These are phyloP conservation scores for Alternaria novae-zelandiae DNA, from an alignment of 2,329 filamentous ascomycete species.

Conservation along the genomic window DNA sequence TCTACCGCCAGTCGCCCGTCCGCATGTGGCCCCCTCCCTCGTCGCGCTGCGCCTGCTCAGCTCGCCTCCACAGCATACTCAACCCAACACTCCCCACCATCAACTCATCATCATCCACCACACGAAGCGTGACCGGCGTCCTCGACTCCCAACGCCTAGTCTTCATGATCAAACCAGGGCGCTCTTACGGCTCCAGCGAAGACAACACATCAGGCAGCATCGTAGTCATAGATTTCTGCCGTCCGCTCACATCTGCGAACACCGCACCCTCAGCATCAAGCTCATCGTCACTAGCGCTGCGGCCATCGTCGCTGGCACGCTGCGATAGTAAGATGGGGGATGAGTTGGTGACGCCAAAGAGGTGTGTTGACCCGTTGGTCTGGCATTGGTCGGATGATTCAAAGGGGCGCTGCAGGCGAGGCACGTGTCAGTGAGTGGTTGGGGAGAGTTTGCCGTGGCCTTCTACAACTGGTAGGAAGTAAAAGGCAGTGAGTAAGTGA, in stretches of 20 bases:
- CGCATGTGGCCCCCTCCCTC: slow-evolving; percentile 45
- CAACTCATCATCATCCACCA: background rate
- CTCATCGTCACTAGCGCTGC: background rate
- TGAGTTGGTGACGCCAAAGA: background rate
- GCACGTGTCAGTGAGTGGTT: slow-evolving; percentile 12
- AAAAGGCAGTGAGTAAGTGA: too few species aligned
- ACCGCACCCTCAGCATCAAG: background rate
- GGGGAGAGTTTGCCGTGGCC: background rate
- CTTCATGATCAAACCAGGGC: slow-evolving; percentile 40
- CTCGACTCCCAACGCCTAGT: slow-evolving; percentile 44
- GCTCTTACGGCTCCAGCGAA: slow-evolving; percentile 26
- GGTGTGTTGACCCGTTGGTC: background rate
- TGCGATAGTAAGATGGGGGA: slow-evolving; percentile 11
- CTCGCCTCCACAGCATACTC: slow-evolving; percentile 40
- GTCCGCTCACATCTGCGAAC: background rate
- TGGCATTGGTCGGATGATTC: slow-evolving; percentile 19
- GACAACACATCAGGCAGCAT: slow-evolving; percentile 34
- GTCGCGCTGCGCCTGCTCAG: slow-evolving; percentile 34
- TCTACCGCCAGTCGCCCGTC: slow-evolving; percentile 38
- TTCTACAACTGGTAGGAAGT: too few species aligned
- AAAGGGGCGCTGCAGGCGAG: slow-evolving; percentile 5
- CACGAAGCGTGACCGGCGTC: slow-evolving; percentile 32
- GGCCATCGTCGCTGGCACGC: background rate
- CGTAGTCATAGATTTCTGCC: slow-evolving; percentile 43
- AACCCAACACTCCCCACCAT: slow-evolving; percentile 31